These are phyloP conservation scores for Xylariaceae sp. DNA, from an alignment of 2,329 filamentous ascomycete genomes.

Conservation along the genomic window DNA sequence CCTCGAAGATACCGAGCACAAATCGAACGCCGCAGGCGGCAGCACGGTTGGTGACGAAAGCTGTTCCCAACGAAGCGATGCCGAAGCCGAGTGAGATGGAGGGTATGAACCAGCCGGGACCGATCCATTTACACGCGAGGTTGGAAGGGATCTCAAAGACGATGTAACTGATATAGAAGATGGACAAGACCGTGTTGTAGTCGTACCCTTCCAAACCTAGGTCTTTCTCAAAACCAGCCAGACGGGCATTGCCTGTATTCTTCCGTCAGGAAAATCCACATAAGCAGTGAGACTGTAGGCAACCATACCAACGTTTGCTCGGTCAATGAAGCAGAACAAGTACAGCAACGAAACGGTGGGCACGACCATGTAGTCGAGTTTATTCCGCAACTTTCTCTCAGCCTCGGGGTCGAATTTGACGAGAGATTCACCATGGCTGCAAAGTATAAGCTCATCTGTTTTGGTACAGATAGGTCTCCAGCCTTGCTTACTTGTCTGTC, in stretches of 20 bases:
- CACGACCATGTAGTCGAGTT: constrained; percentile 68
- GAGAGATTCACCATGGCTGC: constrained; percentile 56
- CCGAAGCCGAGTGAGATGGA: constrained; percentile 68
- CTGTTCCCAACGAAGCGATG: constrained; percentile 67
- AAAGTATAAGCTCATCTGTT: not conserved
- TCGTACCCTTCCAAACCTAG: constrained; percentile 66
- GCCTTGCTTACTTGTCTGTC: constrained; percentile 51
- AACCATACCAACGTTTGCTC: constrained; percentile 68
- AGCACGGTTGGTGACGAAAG: constrained; percentile 64
- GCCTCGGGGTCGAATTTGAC: constrained; percentile 62
- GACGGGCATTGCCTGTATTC: constrained; percentile 66
- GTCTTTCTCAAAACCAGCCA: constrained; percentile 70
- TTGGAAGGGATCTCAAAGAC: constrained; percentile 74
- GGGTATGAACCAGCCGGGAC: constrained; percentile 76
- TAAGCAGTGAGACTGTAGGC: not conserved
- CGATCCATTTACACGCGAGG: constrained; percentile 72
- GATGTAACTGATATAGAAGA: constrained; percentile 78
- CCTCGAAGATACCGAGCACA: constrained; percentile 72
- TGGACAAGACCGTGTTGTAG: constrained; percentile 71
- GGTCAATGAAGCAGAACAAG: constrained; percentile 74
- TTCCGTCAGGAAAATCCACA: constrained; percentile 5
- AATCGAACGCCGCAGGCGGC: constrained; percentile 68
- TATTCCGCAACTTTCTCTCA: constrained; percentile 62
- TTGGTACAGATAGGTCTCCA: not conserved
- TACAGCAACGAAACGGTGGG: constrained; percentile 70